Evolutionary conservation across 805 yeast genomes (phyloP).

Genomic region (Kodamaea jinghongensis): DNA sequence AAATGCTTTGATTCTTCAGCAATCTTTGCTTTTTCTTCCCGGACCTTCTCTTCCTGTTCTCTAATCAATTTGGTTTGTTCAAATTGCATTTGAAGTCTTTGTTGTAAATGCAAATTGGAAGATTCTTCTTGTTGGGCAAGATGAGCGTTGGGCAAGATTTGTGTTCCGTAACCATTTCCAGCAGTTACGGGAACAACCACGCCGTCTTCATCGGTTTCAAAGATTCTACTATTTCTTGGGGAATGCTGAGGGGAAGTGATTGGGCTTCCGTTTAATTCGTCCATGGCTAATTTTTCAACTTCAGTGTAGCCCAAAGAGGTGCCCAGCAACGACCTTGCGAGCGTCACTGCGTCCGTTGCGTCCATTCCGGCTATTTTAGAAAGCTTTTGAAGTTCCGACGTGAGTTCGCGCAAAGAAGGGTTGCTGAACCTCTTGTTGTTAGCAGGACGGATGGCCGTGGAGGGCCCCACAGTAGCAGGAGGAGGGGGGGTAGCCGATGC

Average conservation of each 20-base stretch:
- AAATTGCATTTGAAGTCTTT: slow-evolving; percentile 18
- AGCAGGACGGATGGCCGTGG: slow-evolving; percentile 2
- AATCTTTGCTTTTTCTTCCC: slow-evolving; percentile 28
- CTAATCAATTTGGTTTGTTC: slow-evolving; percentile 13
- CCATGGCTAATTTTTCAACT: slow-evolving; percentile 35
- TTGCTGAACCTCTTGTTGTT: slow-evolving; percentile 26
- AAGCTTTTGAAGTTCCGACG: slow-evolving; percentile 70
- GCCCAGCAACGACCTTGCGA: slow-evolving; percentile 76
- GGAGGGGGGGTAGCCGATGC: neutral
- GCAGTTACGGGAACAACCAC: slow-evolving; percentile 1
- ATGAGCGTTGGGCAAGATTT: slow-evolving; percentile 7
- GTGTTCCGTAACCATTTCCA: slow-evolving; percentile 5
- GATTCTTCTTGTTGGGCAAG: slow-evolving; percentile 4
- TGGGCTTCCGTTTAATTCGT: slow-evolving; percentile 11
- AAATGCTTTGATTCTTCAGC: neutral
- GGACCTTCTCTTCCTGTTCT: slow-evolving; percentile 46
- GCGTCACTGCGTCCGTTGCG: slow-evolving; percentile 75
- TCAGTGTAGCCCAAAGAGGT: slow-evolving; percentile 60
- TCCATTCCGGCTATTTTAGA: slow-evolving; percentile 76
- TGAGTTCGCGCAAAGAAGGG: slow-evolving; percentile 68
- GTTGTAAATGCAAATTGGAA: slow-evolving; percentile 15
- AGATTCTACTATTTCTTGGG: slow-evolving; percentile 4
- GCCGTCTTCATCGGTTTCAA: slow-evolving; percentile 1
- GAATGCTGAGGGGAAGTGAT: slow-evolving; percentile 13
- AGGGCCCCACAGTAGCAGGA: slow-evolving; percentile 11